These are phyloP conservation scores for Tylopilus intermedius DNA, from an alignment of 768 basidiomycete species.

Conservation along the genomic window DNA sequence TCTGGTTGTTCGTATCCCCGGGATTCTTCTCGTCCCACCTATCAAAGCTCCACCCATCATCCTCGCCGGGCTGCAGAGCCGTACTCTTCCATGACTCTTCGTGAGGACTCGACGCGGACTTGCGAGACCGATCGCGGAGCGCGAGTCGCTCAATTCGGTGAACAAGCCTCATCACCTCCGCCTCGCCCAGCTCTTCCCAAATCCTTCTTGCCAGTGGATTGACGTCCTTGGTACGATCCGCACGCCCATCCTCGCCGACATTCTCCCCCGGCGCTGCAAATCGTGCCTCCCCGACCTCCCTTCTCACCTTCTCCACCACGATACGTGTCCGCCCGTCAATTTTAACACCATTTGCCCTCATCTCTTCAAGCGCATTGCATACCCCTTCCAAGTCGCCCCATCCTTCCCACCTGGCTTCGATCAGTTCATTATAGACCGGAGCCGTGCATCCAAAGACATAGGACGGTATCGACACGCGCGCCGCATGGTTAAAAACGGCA, in stretches of 20 bases:
- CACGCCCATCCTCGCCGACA: neutral
- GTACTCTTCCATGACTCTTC: conserved; percentile 43
- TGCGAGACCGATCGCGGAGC: conserved; percentile 22
- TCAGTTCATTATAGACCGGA: conserved; percentile 80
- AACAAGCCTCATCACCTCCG: conserved; percentile 50
- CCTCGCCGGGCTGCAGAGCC: conserved; percentile 23
- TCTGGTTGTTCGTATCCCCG: neutral
- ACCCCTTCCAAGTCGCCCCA: conserved; percentile 82
- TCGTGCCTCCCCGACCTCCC: conserved; percentile 55
- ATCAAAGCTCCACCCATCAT: conserved; percentile 48
- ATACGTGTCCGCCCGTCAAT: conserved; percentile 56
- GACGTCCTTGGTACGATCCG: conserved; percentile 20
- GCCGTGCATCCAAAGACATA: conserved; percentile 91
- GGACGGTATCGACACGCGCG: conserved; percentile 66
- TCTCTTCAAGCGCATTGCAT: conserved; percentile 69
- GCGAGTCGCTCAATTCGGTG: conserved; percentile 46
- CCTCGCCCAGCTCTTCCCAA: conserved; percentile 41
- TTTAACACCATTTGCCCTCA: conserved; percentile 73
- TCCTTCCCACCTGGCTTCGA: conserved; percentile 77
- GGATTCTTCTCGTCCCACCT: conserved; percentile 33
- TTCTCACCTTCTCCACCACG: conserved; percentile 58
- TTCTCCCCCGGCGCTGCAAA: conserved; percentile 33
- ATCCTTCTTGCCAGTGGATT: conserved; percentile 33
- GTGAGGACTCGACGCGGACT: conserved; percentile 8
- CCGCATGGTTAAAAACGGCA: conserved; percentile 76